Conservation (phyloP, 768 basidiomycete genomes). For the Chalciporus pseudorubinellus region DNA sequence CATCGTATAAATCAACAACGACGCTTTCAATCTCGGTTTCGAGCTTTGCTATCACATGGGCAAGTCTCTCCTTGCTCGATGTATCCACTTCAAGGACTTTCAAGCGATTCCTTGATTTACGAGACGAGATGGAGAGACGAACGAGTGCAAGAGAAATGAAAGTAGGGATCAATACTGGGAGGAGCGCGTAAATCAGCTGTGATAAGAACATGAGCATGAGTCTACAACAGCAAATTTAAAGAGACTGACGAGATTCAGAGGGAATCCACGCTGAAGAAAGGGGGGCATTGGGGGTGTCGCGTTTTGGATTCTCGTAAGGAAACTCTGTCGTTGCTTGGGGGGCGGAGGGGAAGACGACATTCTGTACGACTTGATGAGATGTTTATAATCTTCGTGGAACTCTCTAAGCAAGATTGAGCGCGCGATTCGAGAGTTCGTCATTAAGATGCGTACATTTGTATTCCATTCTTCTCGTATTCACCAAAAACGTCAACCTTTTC, state of each 20-base stretch:
- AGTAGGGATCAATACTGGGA: conserved; percentile 67
- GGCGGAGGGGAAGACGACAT: conserved; percentile 45
- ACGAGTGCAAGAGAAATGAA: conserved; percentile 52
- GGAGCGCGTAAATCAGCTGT: conserved; percentile 50
- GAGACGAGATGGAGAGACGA: conserved; percentile 56
- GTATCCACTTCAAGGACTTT: conserved; percentile 57
- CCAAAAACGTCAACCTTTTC: conserved; percentile 66
- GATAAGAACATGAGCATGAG: background rate
- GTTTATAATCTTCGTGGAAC: conserved; percentile 53
- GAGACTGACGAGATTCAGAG: conserved; percentile 63
- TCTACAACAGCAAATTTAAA: background rate
- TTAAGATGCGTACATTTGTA: conserved; percentile 51
- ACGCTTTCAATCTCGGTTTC: conserved; percentile 61
- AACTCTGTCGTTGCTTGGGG: conserved; percentile 42
- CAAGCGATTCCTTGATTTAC: conserved; percentile 63
- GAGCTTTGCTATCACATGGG: conserved; percentile 53
- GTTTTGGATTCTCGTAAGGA: conserved; percentile 44
- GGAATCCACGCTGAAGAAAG: conserved; percentile 56
- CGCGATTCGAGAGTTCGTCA: background rate
- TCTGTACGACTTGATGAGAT: conserved; percentile 53
- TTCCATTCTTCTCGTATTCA: conserved; percentile 51
- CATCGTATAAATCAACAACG: conserved; percentile 59
- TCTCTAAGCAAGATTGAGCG: conserved; percentile 38
- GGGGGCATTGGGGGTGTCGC: conserved; percentile 54
- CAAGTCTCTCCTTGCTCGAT: conserved; percentile 48